phyloP scores from a whole-genome alignment of 768 basidiomycete genomes.

The Nevesoporus exiguus region DNA sequence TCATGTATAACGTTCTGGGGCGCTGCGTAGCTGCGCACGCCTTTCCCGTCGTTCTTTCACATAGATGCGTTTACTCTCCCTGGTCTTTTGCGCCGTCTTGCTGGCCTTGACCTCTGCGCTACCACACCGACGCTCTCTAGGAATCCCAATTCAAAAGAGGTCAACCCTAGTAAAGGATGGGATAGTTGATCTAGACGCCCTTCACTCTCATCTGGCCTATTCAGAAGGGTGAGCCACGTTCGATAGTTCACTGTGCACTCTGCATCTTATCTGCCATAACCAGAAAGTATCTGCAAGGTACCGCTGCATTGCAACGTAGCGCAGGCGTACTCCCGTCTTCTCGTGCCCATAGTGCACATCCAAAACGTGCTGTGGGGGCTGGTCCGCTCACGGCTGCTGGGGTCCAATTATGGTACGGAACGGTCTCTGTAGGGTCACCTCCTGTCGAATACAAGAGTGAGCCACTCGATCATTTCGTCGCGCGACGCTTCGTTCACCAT shows the following conservation, averaged over 20 bases:
- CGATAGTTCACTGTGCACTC: not conserved
- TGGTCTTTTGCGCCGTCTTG: slow-evolving; percentile 6
- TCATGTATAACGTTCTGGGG: slow-evolving; percentile 10
- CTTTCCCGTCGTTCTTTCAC: not conserved
- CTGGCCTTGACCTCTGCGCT: slow-evolving; percentile 17
- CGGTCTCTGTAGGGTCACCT: slow-evolving; percentile 25
- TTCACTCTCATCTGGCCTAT: slow-evolving; percentile 15
- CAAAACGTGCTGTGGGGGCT: slow-evolving; percentile 6
- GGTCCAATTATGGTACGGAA: slow-evolving; percentile 24
- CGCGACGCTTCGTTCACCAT: not conserved
- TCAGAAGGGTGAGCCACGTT: slow-evolving; percentile 11
- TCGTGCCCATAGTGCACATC: not conserved
- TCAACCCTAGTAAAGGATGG: slow-evolving; percentile 13
- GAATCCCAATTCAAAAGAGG: slow-evolving; percentile 19
- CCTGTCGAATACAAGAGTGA: slow-evolving; percentile 17
- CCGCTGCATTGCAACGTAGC: slow-evolving; percentile 4
- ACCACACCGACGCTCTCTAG: slow-evolving; percentile 10
- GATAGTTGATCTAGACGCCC: slow-evolving; percentile 12
- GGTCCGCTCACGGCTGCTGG: slow-evolving; percentile 15
- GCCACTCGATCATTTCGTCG: not conserved
- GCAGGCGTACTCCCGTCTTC: not conserved
- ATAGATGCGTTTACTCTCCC: slow-evolving; percentile 11
- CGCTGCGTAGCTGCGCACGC: not conserved
- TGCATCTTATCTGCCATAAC: slow-evolving; percentile 2
- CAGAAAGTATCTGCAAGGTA: slow-evolving; percentile 21